phyloP scores from a whole-genome alignment of 495 filamentous ascomycete species.

The Penicillium daleae region DNA sequence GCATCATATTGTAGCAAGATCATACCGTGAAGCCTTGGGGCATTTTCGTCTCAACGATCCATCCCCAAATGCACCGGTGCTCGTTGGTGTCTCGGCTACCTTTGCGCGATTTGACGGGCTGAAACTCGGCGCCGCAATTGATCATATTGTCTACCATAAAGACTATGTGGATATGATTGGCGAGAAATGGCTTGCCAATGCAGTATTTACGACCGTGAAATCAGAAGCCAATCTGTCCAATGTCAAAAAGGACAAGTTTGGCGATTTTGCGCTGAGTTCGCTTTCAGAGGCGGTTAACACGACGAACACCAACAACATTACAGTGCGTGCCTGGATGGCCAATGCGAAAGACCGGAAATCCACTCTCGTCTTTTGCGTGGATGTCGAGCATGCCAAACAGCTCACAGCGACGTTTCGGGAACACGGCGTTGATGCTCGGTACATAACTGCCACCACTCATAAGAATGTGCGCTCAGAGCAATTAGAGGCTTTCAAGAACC shows the following conservation, averaged over 20 bases:
- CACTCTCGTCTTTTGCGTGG: constrained; percentile 91
- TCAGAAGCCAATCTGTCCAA: constrained; percentile 74
- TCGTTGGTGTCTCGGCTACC: constrained; percentile 94
- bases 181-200: constrained; percentile 81
- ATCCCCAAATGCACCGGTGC: constrained; percentile 58
- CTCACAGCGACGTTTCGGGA: constrained; percentile 76
- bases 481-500: constrained; percentile 71
- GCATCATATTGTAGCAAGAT: constrained; percentile 90
- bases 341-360: constrained; percentile 75
- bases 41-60: constrained; percentile 72
- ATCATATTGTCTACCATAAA: constrained; percentile 96
- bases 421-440: constrained; percentile 79
- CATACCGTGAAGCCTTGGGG: constrained; percentile 70
- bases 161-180: constrained; percentile 97
- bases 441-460: constrained; percentile 77
- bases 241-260: constrained; percentile 65
- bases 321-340: constrained; percentile 80
- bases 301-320: constrained; percentile 73
- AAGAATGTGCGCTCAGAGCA: constrained; percentile 64
- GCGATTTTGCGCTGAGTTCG: constrained; percentile 76
- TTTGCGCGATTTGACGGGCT: constrained; percentile 88
- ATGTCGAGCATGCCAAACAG: constrained; percentile 74
- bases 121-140: constrained; percentile 83
- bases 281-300: constrained; percentile 85
- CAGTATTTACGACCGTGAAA: constrained; percentile 90